Conservation (phyloP, 768 basidiomycete species). For the Zangia roseola region DNA sequence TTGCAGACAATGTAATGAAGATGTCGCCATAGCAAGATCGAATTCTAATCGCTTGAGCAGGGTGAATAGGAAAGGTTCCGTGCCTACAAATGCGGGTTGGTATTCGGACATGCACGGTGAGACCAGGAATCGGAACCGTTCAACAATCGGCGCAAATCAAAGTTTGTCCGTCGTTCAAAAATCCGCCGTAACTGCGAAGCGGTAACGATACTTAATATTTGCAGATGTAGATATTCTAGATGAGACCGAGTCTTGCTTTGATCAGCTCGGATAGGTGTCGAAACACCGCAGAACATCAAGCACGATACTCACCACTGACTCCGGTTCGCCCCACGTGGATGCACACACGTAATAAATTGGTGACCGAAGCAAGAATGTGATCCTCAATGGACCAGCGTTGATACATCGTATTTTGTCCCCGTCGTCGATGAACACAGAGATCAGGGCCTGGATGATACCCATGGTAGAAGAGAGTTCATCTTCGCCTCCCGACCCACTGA, state of each 20-base stretch:
- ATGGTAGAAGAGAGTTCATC: constrained; percentile 74
- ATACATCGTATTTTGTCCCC: constrained; percentile 84
- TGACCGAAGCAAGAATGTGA: constrained; percentile 81
- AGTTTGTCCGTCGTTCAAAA: constrained; percentile 88
- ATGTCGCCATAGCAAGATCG: constrained; percentile 80
- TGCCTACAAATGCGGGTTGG: constrained; percentile 47
- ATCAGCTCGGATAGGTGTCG: constrained; percentile 34
- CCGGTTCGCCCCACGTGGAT: constrained; percentile 94
- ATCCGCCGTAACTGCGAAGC: constrained; percentile 79
- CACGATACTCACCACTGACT: constrained; percentile 75
- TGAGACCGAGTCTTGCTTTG: constrained; percentile 88
- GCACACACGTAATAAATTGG: constrained; percentile 92
- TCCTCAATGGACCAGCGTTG: constrained; percentile 76
- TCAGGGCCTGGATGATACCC: constrained; percentile 92
- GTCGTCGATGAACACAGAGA: constrained; percentile 94
- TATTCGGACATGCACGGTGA: not conserved
- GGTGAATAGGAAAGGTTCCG: constrained; percentile 77
- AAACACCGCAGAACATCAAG: not conserved
- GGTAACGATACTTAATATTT: constrained; percentile 89
- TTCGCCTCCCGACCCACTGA: constrained; percentile 51
- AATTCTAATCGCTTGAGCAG: constrained; percentile 68
- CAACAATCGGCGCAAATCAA: constrained; percentile 78
- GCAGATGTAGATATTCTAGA: constrained; percentile 92
- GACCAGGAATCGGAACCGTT: constrained; percentile 44
- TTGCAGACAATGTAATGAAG: constrained; percentile 78